A percentile compares a stretch with the other conserved stretches of the same genome.
phyloP scores from a whole-genome alignment of 805 yeast species.

The Lipomyces starkeyi region DNA sequence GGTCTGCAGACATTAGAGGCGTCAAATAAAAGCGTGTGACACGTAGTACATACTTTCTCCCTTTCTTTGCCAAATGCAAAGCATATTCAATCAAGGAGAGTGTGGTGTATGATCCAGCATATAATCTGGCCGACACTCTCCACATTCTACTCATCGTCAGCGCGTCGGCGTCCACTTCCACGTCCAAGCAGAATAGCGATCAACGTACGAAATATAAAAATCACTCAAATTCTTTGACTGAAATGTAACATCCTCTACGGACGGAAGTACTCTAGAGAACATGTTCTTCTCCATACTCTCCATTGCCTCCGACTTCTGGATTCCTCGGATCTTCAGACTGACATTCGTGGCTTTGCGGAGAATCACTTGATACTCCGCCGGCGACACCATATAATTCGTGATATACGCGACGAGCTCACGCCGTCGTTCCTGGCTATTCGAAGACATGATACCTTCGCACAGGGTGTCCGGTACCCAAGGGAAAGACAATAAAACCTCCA shows the following conservation, averaged over 20 bases:
- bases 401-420: slow-evolving; percentile 16
- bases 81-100: neutral
- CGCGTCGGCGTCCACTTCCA: neutral
- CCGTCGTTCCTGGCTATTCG: neutral
- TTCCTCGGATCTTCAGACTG: neutral
- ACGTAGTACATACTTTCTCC: neutral
- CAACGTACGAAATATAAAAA: slow-evolving; percentile 19
- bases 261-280: neutral
- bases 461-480: neutral
- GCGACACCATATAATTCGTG: slow-evolving; percentile 17
- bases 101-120: neutral
- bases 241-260: slow-evolving; percentile 10
- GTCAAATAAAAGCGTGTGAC: neutral
- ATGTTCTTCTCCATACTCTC: neutral
- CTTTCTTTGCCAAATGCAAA: neutral
- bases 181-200: neutral
- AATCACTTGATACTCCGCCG: slow-evolving; percentile 19
- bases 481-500: neutral
- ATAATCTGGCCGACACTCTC: neutral
- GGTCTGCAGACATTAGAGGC: neutral
- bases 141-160: neutral
- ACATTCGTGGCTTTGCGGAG: neutral
- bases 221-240: slow-evolving; percentile 14
- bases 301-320: neutral
- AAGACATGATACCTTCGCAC: neutral